A percentile compares a stretch with the other conserved stretches of the same genome.
phyloP scores from a whole-genome alignment of 345 rosid species.

The Linum trigynum region DNA sequence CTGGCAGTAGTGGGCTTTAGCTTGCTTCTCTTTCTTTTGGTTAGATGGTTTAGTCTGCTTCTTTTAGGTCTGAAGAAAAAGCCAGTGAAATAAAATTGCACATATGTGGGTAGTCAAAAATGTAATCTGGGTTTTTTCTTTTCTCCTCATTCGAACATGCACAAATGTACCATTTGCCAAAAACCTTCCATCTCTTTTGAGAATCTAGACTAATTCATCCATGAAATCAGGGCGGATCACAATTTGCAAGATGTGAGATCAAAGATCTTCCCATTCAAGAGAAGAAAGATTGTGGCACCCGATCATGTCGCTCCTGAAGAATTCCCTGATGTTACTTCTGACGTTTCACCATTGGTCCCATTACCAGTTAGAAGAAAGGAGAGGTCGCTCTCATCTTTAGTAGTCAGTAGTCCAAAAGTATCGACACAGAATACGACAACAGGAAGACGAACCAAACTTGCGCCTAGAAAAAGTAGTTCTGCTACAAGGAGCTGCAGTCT shows the following conservation, averaged over 20 bases:
- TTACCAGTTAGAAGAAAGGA: conserved; percentile 22
- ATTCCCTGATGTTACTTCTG: neutral
- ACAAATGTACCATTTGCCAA: neutral
- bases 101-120: neutral
- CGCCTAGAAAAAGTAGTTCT: conserved; percentile 12
- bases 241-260: conserved; percentile 23
- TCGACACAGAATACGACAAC: conserved; percentile 13
- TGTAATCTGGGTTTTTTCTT: neutral
- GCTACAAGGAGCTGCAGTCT: conserved; percentile 15
- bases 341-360: conserved; percentile 9
- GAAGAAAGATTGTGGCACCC: conserved; percentile 24
- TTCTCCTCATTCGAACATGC: neutral
- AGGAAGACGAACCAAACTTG: conserved; percentile 22
- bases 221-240: conserved; percentile 24
- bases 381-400: conserved; percentile 26
- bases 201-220: neutral
- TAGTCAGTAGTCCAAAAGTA: conserved; percentile 23
- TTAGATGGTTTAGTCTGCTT: neutral
- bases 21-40: no score
- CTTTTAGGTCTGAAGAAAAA: neutral
- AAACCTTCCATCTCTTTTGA: neutral
- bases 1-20: no score
- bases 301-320: conserved; percentile 9
- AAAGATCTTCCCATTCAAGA: conserved; percentile 26
- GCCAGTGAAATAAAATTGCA: neutral